Evolutionary conservation across 768 basidiomycete species (phyloP).

Genomic region (Boletus subparvulus): DNA sequence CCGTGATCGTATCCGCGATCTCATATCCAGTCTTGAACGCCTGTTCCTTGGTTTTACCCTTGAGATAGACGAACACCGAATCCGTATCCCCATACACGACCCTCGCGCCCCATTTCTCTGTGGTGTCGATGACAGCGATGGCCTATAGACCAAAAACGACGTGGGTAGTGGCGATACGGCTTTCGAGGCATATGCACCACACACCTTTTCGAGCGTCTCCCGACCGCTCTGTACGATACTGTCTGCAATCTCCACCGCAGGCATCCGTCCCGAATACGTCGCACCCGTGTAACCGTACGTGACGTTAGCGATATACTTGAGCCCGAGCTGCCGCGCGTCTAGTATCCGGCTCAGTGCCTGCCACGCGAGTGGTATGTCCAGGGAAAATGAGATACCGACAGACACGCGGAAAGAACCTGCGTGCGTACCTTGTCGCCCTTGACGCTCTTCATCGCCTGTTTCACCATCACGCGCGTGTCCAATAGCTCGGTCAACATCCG

Average conservation of each 20-base stretch:
- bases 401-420: neutral
- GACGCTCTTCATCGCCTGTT: slow-evolving; percentile 88
- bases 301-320: slow-evolving; percentile 93
- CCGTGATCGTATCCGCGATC: slow-evolving; percentile 85
- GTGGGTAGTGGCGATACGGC: neutral
- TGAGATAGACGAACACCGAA: slow-evolving; percentile 89
- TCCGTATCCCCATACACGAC: slow-evolving; percentile 99
- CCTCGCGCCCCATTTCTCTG: slow-evolving; percentile 82
- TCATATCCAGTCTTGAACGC: slow-evolving; percentile 93
- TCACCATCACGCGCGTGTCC: slow-evolving; percentile 97
- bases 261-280: slow-evolving; percentile 95
- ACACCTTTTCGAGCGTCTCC: slow-evolving; percentile 91
- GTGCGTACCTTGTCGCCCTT: slow-evolving; percentile 67
- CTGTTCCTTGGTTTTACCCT: slow-evolving; percentile 87
- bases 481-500: slow-evolving; percentile 92
- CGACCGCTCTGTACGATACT: slow-evolving; percentile 96
- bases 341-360: slow-evolving; percentile 75
- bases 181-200: slow-evolving; percentile 4
- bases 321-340: slow-evolving; percentile 87
- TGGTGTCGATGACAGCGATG: slow-evolving; percentile 72
- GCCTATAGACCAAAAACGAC: slow-evolving; percentile 50
- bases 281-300: slow-evolving; percentile 97
- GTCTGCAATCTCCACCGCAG: slow-evolving; percentile 96
- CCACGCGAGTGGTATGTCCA: neutral
- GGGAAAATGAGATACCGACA: neutral